Base-by-base conservation (phyloP, 768 basidiomycete genomes). In the Tremella mesenterica region DNA sequence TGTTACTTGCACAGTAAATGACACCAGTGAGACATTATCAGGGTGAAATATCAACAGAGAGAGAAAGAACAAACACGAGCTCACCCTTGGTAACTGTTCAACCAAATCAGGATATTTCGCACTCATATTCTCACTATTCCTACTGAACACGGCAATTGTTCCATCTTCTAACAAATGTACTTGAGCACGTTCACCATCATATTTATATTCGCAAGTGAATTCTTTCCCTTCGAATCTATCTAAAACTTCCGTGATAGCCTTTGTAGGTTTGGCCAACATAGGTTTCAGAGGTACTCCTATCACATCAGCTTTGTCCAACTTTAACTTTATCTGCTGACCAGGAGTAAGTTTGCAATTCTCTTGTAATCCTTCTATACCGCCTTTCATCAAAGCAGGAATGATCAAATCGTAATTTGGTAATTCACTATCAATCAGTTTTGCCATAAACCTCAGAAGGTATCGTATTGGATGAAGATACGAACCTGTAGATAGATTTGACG, bases 141-240 rank as follows among this genome's bases (percentile, higher is more conserved):
- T 78, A 71, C 89, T 92, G 75, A 96, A 99, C 38, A 99, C 84
- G n/a, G 81, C 80, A 18, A 99, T 83, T 3, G 78, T 80, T 1
- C 91, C 93, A 65, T 89, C 80, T 38, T 83, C 81, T 44, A 90
- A 75, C 67, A 79, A 82, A 74, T 99, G 95, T 2, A 93, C 85
- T 83, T 86, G 59, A 14, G 95, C 95, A 44, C 95, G 84, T 72
- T 99, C 95, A 6, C 95, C 95, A 59, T 99, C 95, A 62, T 99
- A 99, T 74, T 99, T 99, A 75, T 99, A 99, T 76, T 99, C 95
- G 75, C 92, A 97, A 8, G 95, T 96, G 70, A 99, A 97, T 50
- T 79, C 81, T 74, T 91, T 92, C 67, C 83, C 84, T 73, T 99
- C 95, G 67, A 97, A 99, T 53, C 91, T 79, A 75, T 99, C 93